phyloP scores from a whole-genome alignment of 1,139 yeast genomes.

The Yamadazyma triangularis region DNA sequence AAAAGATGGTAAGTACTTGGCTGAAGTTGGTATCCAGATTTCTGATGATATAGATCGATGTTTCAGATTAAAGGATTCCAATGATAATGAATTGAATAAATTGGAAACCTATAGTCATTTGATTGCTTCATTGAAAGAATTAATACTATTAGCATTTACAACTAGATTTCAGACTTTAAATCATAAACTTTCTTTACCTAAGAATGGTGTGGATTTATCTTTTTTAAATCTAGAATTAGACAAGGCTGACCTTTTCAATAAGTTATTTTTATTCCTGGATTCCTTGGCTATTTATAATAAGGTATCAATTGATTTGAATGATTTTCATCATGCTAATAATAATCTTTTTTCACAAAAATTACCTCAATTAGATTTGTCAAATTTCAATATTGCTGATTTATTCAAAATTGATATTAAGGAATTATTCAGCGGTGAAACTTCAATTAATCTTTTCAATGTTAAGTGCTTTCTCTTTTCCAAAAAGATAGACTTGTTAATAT shows the following conservation, averaged over 20 bases:
- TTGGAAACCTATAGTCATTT: conserved; percentile 50
- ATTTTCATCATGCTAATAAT: conserved; percentile 17
- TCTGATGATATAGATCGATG: conserved; percentile 10
- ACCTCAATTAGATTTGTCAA: conserved; percentile 10
- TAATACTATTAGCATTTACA: conserved; percentile 55
- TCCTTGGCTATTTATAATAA: conserved; percentile 47
- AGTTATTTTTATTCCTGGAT: conserved; percentile 55
- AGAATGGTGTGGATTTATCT: conserved; percentile 5
- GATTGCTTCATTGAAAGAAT: conserved; percentile 43
- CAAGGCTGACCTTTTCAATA: conserved; percentile 32
- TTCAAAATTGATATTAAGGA: conserved; percentile 10
- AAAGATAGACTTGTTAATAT: conserved; percentile 22
- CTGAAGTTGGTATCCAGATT: conserved; percentile 1
- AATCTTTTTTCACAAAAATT: conserved; percentile 10
- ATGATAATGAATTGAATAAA: conserved; percentile 31
- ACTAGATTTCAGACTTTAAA: conserved; percentile 33
- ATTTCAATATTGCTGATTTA: conserved; percentile 14
- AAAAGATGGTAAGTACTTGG: conserved; percentile 34
- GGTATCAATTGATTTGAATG: conserved; percentile 10
- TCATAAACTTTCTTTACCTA: conserved; percentile 6
- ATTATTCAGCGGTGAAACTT: conserved; percentile 9
- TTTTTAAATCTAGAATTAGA: conserved; percentile 14
- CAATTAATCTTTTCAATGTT: conserved; percentile 19
- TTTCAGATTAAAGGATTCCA: conserved; percentile 21
- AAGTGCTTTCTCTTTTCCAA: conserved; percentile 23